These are phyloP conservation scores for Trichoderma koningii DNA, from an alignment of 2,329 filamentous ascomycete species.

Conservation along the genomic window DNA sequence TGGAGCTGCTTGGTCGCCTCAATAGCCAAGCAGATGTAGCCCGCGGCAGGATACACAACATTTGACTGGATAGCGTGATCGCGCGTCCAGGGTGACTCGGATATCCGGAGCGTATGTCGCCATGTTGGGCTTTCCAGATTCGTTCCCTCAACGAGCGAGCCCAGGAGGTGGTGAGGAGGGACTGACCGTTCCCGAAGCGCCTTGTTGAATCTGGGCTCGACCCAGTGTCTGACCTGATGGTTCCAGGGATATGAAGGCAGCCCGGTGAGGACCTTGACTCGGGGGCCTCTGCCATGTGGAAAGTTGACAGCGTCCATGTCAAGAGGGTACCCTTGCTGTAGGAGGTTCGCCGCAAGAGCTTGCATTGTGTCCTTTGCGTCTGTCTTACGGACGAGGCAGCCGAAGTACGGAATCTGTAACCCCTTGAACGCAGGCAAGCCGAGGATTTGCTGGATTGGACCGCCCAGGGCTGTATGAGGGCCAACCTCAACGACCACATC, in stretches of 20 bases:
- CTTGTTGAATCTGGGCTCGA: constrained; percentile 34
- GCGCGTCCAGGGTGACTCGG: constrained; percentile 9
- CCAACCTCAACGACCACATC: neutral
- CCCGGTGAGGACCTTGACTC: neutral
- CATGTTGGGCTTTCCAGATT: neutral
- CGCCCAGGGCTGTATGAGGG: neutral
- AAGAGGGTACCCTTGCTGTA: neutral
- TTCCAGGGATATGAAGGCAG: constrained; percentile 44
- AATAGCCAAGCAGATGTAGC: constrained; percentile 19
- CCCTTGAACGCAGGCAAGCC: constrained; percentile 27
- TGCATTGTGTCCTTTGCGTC: constrained; percentile 1
- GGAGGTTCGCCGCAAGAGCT: neutral
- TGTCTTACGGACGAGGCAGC: neutral
- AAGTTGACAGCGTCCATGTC: neutral
- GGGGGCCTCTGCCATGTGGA: neutral
- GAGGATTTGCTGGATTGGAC: constrained; percentile 28
- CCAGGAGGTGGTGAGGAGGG: constrained; percentile 1
- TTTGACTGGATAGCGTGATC: constrained; percentile 8
- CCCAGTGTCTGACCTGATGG: constrained; percentile 41
- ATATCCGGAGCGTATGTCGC: neutral
- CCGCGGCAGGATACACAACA: constrained; percentile 10
- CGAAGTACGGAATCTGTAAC: neutral
- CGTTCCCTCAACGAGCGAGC: neutral
- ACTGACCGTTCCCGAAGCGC: constrained; percentile 35
- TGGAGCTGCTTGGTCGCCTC: constrained; percentile 9